Conservation (phyloP, 2,329 filamentous ascomycete species). For the Fusarium illudens region DNA sequence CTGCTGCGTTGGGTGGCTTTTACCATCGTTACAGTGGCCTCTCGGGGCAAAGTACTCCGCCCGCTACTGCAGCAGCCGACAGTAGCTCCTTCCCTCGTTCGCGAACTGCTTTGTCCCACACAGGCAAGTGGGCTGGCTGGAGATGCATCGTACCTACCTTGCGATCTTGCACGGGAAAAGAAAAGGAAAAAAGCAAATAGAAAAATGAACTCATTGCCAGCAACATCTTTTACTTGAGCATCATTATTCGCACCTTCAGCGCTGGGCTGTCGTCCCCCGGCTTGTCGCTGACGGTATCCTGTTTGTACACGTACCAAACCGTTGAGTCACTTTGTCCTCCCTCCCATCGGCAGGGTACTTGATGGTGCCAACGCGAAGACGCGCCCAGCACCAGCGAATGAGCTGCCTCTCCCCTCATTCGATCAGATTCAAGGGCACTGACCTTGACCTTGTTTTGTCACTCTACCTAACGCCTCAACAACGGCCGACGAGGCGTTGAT, state of each 20-base stretch:
- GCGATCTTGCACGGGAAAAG: slow-evolving; percentile 3
- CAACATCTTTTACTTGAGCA: neutral
- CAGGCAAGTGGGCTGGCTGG: slow-evolving; percentile 3
- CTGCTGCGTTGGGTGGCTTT: slow-evolving; percentile 24
- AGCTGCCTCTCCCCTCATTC: slow-evolving; percentile 4
- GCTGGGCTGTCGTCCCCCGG: slow-evolving; percentile 6
- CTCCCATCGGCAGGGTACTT: slow-evolving; percentile 17
- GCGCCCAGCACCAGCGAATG: slow-evolving; percentile 24
- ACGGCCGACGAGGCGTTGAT: slow-evolving; percentile 25
- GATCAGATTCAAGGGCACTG: slow-evolving; percentile 18
- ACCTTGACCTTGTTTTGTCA: slow-evolving; percentile 23
- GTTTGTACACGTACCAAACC: slow-evolving; percentile 19
- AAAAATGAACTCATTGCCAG: too few relatives aligned
- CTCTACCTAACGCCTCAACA: slow-evolving; percentile 31
- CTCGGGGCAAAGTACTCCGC: slow-evolving; percentile 41
- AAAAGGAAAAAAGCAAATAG: neutral
- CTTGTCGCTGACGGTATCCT: slow-evolving; percentile 18
- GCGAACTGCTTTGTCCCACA: slow-evolving; percentile 27
- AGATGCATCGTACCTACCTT: slow-evolving; percentile 16
- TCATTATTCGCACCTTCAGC: neutral
- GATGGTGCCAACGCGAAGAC: slow-evolving; percentile 30
- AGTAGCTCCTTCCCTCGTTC: slow-evolving; percentile 33
- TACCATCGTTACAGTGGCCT: slow-evolving; percentile 29
- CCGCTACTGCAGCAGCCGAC: slow-evolving; percentile 40
- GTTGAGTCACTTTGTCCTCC: slow-evolving; percentile 22